These are phyloP conservation scores for Paxillus involutus DNA, from an alignment of 768 basidiomycete genomes.

Conservation along the genomic window DNA sequence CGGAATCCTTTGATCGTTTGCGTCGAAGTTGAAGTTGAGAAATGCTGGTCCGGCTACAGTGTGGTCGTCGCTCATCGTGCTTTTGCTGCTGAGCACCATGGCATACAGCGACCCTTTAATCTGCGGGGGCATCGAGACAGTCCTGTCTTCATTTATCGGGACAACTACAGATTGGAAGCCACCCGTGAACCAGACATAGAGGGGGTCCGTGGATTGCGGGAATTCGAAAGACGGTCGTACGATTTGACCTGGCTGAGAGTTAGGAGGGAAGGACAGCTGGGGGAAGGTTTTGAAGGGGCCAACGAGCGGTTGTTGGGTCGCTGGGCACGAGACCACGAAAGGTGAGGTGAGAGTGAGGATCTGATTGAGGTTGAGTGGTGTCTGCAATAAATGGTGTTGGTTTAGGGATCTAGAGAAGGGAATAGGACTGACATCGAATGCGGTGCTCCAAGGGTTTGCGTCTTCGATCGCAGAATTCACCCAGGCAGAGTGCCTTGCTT, in stretches of 20 bases:
- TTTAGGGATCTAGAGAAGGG: conserved; percentile 32
- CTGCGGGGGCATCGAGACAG: conserved; percentile 40
- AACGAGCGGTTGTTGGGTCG: conserved; percentile 44
- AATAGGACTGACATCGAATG: conserved; percentile 52
- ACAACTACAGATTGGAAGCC: conserved; percentile 45
- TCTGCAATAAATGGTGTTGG: conserved; percentile 24
- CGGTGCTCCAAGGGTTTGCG: conserved; percentile 53
- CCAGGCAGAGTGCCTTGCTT: conserved; percentile 69
- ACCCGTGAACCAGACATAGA: conserved; percentile 50
- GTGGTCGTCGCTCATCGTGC: conserved; percentile 41
- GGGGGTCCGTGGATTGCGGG: conserved; percentile 3
- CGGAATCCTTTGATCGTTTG: conserved; percentile 7
- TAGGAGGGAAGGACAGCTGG: conserved; percentile 34
- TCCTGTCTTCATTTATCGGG: conserved; percentile 33
- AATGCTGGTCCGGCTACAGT: conserved; percentile 60
- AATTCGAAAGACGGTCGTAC: conserved; percentile 27
- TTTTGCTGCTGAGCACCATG: conserved; percentile 41
- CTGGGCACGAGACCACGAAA: conserved; percentile 56
- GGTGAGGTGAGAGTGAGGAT: conserved; percentile 38
- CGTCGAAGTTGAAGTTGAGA: conserved; percentile 38
- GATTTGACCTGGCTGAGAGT: conserved; percentile 25
- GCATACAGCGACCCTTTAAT: conserved; percentile 53
- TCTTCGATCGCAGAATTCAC: conserved; percentile 49
- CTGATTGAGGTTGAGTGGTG: conserved; percentile 40
- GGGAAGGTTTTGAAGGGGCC: conserved; percentile 53